phyloP scores from a whole-genome alignment of 352 stramenopile genomes.

The Phytophthora foliorum region DNA sequence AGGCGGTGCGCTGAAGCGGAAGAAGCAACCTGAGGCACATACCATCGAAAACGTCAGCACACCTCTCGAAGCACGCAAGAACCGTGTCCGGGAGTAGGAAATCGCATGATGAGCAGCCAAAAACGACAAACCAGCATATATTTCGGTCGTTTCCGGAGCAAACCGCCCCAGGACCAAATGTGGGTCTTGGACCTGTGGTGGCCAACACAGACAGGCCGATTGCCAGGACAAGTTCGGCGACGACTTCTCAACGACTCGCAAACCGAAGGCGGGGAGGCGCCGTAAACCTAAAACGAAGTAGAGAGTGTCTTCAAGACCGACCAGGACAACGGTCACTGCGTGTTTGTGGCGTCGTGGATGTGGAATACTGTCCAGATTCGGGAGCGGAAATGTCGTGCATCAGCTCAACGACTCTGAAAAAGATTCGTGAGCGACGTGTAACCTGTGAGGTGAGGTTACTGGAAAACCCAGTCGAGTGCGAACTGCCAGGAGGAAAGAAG shows the following conservation, averaged over 20 bases:
- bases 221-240: not conserved
- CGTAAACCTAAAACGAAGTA: conserved; percentile 24
- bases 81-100: no score
- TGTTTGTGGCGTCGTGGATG: conserved; percentile 15
- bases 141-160: conserved; percentile 12
- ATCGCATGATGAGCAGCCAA: no score
- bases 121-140: conserved; percentile 6
- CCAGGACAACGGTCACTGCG: conserved; percentile 2
- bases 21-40: no score
- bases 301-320: conserved; percentile 10
- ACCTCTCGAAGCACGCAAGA: not conserved
- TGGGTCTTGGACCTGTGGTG: conserved; percentile 29
- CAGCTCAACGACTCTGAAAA: conserved; percentile 20
- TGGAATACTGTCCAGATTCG: conserved; percentile 21
- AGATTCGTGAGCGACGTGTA: conserved; percentile 12
- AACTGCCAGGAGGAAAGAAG: conserved; percentile 11
- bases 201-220: conserved; percentile 18
- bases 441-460: not conserved
- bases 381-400: conserved; percentile 22
- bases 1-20: no score
- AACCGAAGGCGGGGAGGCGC: conserved; percentile 13
- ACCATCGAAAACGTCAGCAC: conserved; percentile 1
- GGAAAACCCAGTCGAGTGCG: conserved; percentile 15
- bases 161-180: conserved; percentile 5
- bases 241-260: not conserved